Base-by-base conservation (phyloP, 2,329 filamentous ascomycete species). In the Plenodomus tracheiphilus region DNA sequence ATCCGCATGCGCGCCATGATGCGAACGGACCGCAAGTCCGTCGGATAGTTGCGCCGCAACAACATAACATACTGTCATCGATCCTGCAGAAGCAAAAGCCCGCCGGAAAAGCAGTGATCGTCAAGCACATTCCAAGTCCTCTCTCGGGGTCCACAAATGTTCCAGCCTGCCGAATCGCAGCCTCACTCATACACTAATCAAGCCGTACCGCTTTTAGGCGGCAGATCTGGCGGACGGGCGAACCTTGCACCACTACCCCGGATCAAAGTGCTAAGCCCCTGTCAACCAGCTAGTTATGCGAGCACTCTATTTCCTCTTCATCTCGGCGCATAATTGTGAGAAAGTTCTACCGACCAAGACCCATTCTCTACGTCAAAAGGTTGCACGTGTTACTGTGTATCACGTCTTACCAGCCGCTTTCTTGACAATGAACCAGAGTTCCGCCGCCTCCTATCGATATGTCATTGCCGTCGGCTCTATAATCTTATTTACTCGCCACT, bases 11-110 rank as follows among this genome's bases (percentile, higher is more conserved):
- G 25, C 41, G 44, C 34, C 37, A 34, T 30, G 30, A 39, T 41
- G 51, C 44, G 49, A 61, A 48, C 66, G 66, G 66, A 64, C 65
- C 65, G 66, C 48, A 39, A 63, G 56, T 43, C 66, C 65, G 66
- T 54, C 64, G 63, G 64, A 47, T 65, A 55, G 68, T 62, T 62
- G 28, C 35, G 22, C 22, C 22, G 22, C 22, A 10, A 25, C 5
- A 25, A 25, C 5, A 25, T n/a, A 25, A 5, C 22, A 25, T 25
- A 25, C 22, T 5, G 10, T 25, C 5, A 10, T 10, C 22, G 5
- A 25, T 25, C 22, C 5, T 5, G 22, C 22, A 5, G 22, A 25
- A 25, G 22, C 22, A 25, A 25, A 25, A 5, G 22, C 10, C n/a
- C 22, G 22, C 22, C 22, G 22, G 63, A 61, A 39, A 59, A 69